These are phyloP conservation scores for Aspergillus thermomutatus DNA, from an alignment of 2,329 filamentous ascomycete genomes.

Conservation along the genomic window DNA sequence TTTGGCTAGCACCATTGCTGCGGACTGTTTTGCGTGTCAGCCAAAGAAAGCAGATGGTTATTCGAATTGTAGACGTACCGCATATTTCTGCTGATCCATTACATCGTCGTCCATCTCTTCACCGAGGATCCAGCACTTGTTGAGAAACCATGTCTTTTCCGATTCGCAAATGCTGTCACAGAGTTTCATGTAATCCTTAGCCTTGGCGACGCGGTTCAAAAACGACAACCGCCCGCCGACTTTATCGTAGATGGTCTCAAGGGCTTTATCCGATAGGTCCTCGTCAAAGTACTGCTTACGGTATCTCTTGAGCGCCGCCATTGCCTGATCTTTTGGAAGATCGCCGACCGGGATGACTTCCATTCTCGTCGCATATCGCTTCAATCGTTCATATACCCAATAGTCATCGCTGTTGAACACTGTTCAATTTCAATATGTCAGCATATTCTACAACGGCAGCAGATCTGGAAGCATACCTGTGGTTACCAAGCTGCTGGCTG, in stretches of 20 bases:
- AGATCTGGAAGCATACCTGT: constrained; percentile 39
- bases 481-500: constrained; percentile 84
- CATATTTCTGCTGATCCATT: constrained; percentile 97
- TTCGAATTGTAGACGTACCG: constrained; percentile 53
- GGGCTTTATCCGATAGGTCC: constrained; percentile 46
- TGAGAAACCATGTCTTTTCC: constrained; percentile 76
- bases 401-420: constrained; percentile 97
- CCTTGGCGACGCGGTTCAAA: constrained; percentile 85
- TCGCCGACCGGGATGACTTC: constrained; percentile 86
- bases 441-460: not conserved
- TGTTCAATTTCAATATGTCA: constrained; percentile 34
- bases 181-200: constrained; percentile 71
- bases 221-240: constrained; percentile 88
- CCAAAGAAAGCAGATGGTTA: not conserved
- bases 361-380: constrained; percentile 90
- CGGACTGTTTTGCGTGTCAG: constrained; percentile 55
- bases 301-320: constrained; percentile 74
- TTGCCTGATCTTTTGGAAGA: constrained; percentile 72
- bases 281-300: constrained; percentile 75
- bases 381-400: constrained; percentile 95
- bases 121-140: constrained; percentile 74
- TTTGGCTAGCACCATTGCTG: constrained; percentile 88
- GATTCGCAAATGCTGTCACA: constrained; percentile 69
- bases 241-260: constrained; percentile 77
- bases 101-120: constrained; percentile 89